These are phyloP conservation scores for Helianthus tuberosus DNA, from an alignment of 129 eudicot species.

Conservation along the genomic window DNA sequence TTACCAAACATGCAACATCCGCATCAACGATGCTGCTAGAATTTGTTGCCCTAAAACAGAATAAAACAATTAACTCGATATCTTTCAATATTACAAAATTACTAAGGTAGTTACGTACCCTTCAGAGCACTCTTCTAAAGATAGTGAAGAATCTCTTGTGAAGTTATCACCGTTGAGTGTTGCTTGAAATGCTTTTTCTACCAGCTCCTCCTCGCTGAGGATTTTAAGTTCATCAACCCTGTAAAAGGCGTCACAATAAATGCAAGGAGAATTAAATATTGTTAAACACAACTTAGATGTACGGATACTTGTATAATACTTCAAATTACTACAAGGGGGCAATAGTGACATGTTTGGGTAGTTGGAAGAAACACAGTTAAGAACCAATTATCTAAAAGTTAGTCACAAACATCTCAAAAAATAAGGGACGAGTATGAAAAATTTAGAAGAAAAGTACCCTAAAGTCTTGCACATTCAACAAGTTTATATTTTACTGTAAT, in stretches of 20 bases:
- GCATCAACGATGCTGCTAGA: slow-evolving; percentile 24
- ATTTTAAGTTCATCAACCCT: slow-evolving; percentile 80
- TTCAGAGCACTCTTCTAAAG: slow-evolving; percentile 36
- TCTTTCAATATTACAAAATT: neutral
- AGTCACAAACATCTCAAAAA: no score
- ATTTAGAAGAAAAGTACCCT: no score
- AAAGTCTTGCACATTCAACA: no score
- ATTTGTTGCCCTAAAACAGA: slow-evolving; percentile 31
- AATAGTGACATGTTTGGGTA: no score
- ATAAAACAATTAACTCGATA: neutral
- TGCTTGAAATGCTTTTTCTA: slow-evolving; percentile 63
- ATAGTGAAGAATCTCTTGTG: slow-evolving; percentile 34
- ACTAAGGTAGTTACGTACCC: slow-evolving; percentile 34
- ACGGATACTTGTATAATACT: neutral
- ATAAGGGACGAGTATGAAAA: no score
- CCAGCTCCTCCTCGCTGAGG: slow-evolving; percentile 71
- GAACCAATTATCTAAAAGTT: no score
- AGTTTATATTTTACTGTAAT: no score
- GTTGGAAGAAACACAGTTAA: no score
- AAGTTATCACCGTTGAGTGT: slow-evolving; percentile 56
- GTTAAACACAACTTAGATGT: slow-evolving; percentile 1
- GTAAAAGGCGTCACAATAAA: slow-evolving; percentile 9
- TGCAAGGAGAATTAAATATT: no score
- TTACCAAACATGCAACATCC: slow-evolving; percentile 20
- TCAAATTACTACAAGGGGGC: no score